Evolutionary conservation across 805 yeast species (phyloP).

Genomic region (Starmerella sp.): DNA sequence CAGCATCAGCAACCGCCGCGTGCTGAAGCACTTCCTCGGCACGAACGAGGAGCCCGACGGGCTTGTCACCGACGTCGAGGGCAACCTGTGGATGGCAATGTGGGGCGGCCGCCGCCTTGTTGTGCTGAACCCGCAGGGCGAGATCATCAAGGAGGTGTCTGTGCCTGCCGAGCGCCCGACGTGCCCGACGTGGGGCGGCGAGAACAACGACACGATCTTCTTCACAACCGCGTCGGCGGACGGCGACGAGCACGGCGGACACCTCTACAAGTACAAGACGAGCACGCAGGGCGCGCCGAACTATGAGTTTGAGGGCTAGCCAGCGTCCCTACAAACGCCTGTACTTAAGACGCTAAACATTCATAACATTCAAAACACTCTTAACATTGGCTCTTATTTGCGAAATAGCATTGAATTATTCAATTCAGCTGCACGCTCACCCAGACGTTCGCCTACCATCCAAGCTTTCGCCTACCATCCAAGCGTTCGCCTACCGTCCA

Average conservation of each 20-base stretch:
- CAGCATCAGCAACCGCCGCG: slow-evolving; percentile 28
- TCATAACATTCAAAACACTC: no score
- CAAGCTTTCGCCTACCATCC: no score
- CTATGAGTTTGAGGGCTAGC: slow-evolving; percentile 9
- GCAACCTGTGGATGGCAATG: slow-evolving; percentile 25
- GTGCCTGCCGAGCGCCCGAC: slow-evolving; percentile 23
- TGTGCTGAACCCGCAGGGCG: slow-evolving; percentile 25
- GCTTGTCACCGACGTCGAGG: slow-evolving; percentile 22
- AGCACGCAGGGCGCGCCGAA: slow-evolving; percentile 26
- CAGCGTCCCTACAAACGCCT: neutral
- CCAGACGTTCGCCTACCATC: no score
- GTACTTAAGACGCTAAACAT: no score
- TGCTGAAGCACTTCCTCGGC: slow-evolving; percentile 21
- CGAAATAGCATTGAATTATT: no score
- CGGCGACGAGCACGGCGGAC: slow-evolving; percentile 27
- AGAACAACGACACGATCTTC: slow-evolving; percentile 24
- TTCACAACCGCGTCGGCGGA: slow-evolving; percentile 25
- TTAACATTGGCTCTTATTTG: no score
- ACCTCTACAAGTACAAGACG: slow-evolving; percentile 26
- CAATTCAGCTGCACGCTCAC: no score
- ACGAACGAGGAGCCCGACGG: slow-evolving; percentile 25
- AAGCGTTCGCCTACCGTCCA: no score
- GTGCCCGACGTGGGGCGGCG: slow-evolving; percentile 33
- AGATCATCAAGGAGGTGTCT: slow-evolving; percentile 22
- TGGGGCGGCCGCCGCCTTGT: slow-evolving; percentile 23